Evolutionary conservation across 495 filamentous ascomycete genomes (phyloP).

Genomic region (Daldinia decipiens): DNA sequence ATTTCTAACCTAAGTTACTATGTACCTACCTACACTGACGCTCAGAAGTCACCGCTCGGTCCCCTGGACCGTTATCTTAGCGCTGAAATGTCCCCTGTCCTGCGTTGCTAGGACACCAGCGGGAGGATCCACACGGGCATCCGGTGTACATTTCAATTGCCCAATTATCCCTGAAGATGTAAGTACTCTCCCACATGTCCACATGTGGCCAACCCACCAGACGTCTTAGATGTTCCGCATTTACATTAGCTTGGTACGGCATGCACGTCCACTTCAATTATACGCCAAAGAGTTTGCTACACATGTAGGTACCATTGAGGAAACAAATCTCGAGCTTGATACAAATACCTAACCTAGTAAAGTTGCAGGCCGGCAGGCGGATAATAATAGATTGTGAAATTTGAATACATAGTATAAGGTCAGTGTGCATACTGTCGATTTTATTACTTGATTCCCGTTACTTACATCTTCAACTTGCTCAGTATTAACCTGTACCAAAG

Average conservation of each 20-base stretch:
- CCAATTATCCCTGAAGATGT: neutral
- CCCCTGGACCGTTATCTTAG: constrained; percentile 29
- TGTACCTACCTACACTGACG: too few species aligned
- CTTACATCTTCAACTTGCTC: too few species aligned
- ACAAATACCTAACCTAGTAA: too few species aligned
- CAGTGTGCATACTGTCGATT: too few species aligned
- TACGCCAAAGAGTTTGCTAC: too few species aligned
- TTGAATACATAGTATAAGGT: too few species aligned
- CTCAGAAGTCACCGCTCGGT: constrained; percentile 34
- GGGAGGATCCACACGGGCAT: constrained; percentile 22
- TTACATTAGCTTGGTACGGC: neutral
- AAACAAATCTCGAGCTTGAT: neutral
- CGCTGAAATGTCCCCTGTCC: constrained; percentile 11
- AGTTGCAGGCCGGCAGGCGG: too few species aligned
- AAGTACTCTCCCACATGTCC: neutral
- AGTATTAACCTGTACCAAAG: too few species aligned
- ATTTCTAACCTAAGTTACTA: neutral
- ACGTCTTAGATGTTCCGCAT: constrained; percentile 5
- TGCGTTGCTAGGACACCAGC: constrained; percentile 32
- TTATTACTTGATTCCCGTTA: too few species aligned
- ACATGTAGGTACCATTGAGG: neutral
- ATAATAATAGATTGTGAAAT: too few species aligned
- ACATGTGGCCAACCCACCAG: neutral
- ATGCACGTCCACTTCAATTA: neutral
- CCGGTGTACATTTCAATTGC: constrained; percentile 2